phyloP scores from a whole-genome alignment of 208 protist species.

The Trypanosoma grayi region DNA sequence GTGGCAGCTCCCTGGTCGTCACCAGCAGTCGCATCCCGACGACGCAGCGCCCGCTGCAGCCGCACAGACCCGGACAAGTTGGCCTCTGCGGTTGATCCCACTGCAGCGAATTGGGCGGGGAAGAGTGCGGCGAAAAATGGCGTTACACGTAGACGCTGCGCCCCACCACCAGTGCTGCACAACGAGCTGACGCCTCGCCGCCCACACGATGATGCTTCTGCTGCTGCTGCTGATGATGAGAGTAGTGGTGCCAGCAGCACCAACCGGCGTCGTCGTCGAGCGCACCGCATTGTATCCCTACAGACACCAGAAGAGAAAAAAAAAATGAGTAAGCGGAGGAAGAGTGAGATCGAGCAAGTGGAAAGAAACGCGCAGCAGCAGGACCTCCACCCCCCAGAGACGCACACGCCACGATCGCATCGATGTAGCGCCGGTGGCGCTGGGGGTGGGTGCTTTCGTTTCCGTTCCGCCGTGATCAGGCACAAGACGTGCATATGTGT shows the following conservation, averaged over 20 bases:
- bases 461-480: too few species aligned
- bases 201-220: too few species aligned
- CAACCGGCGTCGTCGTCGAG: not conserved
- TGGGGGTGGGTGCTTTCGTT: too few species aligned
- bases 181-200: too few species aligned
- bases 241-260: not conserved
- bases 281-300: not conserved
- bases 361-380: too few species aligned
- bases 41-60: not conserved
- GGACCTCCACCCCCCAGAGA: too few species aligned
- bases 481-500: too few species aligned
- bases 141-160: constrained; percentile 6
- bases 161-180: not conserved
- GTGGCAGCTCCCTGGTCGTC: not conserved
- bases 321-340: too few species aligned
- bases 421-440: too few species aligned
- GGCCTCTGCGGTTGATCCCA: not conserved
- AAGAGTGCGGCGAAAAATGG: constrained; percentile 25
- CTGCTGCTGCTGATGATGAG: not conserved
- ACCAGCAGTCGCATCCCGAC: not conserved
- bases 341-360: too few species aligned
- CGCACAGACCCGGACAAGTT: not conserved
- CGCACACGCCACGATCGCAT: too few species aligned
- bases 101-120: constrained; percentile 5
- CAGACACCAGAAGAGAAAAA: not conserved